A percentile compares a stretch with the other conserved stretches of the same genome.
phyloP scores from a whole-genome alignment of 257 asterid genomes.

The Solanum acaule region DNA sequence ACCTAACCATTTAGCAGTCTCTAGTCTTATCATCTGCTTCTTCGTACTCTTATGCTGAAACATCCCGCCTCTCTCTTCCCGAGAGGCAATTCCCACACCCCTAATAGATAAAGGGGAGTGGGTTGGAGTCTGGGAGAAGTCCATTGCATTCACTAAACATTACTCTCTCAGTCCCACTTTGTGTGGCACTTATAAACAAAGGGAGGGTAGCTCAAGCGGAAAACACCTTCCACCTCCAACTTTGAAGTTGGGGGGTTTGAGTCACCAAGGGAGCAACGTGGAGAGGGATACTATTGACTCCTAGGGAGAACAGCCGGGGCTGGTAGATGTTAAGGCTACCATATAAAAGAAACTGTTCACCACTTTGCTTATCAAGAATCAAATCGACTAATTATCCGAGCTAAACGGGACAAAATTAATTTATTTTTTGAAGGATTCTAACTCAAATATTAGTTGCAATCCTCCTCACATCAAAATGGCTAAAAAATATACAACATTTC shows the following conservation, averaged over 20 bases:
- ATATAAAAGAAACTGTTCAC: neutral
- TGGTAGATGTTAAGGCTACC: neutral
- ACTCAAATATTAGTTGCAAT: neutral
- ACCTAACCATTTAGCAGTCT: neutral
- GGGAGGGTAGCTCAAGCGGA: neutral
- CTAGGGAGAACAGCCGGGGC: too few species aligned
- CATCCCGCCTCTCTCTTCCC: neutral
- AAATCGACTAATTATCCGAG: neutral
- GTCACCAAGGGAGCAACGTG: too few species aligned
- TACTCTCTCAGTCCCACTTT: neutral
- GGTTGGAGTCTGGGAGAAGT: neutral
- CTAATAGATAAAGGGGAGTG: neutral
- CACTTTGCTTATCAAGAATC: neutral
- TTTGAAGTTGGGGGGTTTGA: too few species aligned
- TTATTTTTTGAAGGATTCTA: neutral
- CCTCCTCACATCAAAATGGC: neutral
- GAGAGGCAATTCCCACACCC: neutral
- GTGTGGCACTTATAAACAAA: neutral
- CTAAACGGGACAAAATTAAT: neutral
- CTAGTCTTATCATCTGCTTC: neutral
- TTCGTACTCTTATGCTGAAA: neutral
- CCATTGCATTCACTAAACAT: neutral
- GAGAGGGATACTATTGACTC: too few species aligned
- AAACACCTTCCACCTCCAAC: neutral
- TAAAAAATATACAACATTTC: too few species aligned